Percentiles rank a stretch among this genome's conserved stretches.
Evolutionary conservation across 2,329 filamentous ascomycete species (phyloP).

Genomic region (Monosporascus sp.): DNA sequence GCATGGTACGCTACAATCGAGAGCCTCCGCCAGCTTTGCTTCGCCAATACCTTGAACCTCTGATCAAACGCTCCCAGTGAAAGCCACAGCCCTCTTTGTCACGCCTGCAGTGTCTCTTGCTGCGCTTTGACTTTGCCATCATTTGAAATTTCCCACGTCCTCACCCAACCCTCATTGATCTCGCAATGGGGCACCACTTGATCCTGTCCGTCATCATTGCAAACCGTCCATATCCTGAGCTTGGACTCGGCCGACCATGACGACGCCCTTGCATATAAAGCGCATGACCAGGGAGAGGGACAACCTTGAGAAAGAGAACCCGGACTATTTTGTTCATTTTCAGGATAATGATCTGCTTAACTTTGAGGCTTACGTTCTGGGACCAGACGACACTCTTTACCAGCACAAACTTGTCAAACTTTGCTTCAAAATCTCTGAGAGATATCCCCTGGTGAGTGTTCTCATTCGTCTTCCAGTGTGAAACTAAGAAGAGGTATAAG

Average conservation of each 20-base stretch:
- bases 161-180: no score
- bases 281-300: constrained; percentile 5
- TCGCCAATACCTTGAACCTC: no score
- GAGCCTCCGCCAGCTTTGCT: no score
- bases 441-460: constrained; percentile 8
- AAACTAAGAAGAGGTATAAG: constrained; percentile 1
- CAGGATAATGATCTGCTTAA: constrained; percentile 6
- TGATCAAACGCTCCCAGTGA: no score
- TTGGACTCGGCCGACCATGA: background rate
- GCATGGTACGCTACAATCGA: no score
- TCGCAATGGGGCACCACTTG: no score
- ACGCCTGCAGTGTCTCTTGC: no score
- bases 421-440: constrained; percentile 7
- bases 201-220: no score
- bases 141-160: no score
- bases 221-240: no score
- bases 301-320: constrained; percentile 7
- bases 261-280: background rate
- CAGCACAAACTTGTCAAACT: constrained; percentile 13
- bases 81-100: no score
- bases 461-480: background rate
- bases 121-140: no score
- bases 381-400: constrained; percentile 10
- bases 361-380: constrained; percentile 11
- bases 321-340: constrained; percentile 13